Evolutionary conservation across 257 asterid species (phyloP).

Genomic region (Schizonepeta tenuifolia): DNA sequence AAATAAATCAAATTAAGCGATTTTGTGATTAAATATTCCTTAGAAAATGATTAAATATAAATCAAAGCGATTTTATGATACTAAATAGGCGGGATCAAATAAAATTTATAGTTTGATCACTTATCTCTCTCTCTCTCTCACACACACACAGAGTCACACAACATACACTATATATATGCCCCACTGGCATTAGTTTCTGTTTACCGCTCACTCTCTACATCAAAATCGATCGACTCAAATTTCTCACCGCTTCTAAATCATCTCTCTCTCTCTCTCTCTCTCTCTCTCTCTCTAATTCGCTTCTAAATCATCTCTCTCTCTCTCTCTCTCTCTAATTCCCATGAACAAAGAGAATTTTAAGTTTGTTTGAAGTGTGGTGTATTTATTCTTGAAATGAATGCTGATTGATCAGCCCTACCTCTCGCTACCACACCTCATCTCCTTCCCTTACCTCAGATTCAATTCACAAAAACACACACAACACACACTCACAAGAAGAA

Average conservation of each 20-base stretch:
- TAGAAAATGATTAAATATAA: no score
- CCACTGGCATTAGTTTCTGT: conserved; percentile 43
- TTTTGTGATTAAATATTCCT: no score
- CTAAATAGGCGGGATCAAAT: background rate
- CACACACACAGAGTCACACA: conserved; percentile 25
- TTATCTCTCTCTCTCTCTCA: background rate
- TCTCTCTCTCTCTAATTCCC: background rate
- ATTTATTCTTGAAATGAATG: conserved; percentile 43
- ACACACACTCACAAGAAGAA: background rate
- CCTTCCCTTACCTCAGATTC: conserved; percentile 22
- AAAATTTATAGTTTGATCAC: background rate
- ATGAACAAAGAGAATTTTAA: conserved; percentile 8
- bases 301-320: background rate
- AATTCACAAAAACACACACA: background rate
- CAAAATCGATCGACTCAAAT: conserved; percentile 28
- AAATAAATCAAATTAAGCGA: no score
- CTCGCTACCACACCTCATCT: conserved; percentile 32
- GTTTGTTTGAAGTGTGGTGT: background rate
- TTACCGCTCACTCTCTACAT: conserved; percentile 32
- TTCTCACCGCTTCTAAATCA: conserved; percentile 13
- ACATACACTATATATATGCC: conserved; percentile 44
- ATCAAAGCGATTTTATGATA: background rate
- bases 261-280: background rate
- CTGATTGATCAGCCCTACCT: conserved; percentile 44
- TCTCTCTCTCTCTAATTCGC: background rate